A percentile compares a stretch with the other conserved stretches of the same genome.
Conservation (phyloP, 2,329 filamentous ascomycete species). For the Colletotrichum lupini region DNA sequence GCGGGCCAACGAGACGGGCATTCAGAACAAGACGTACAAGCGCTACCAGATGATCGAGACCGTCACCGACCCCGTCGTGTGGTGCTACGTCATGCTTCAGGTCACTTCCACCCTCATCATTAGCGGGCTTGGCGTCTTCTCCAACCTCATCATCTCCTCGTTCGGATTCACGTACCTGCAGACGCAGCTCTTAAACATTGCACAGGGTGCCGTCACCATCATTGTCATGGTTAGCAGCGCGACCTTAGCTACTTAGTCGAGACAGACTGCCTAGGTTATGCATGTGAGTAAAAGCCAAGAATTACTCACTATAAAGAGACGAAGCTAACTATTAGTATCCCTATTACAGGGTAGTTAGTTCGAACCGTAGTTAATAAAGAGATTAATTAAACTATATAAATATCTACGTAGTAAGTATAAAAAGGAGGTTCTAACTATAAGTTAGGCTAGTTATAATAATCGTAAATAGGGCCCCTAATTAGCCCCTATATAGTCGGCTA, state of each 20-base stretch:
- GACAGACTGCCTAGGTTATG: conserved; percentile 61
- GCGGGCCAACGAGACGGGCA: conserved; percentile 79
- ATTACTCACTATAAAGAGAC: conserved; percentile 66
- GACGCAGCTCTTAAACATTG: conserved; percentile 60
- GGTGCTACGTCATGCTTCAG: conserved; percentile 70
- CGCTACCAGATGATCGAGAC: conserved; percentile 70
- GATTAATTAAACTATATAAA: no score
- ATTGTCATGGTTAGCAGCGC: conserved; percentile 44
- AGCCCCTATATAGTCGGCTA: no score
- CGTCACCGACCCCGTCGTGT: conserved; percentile 60
- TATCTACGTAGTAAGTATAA: no score
- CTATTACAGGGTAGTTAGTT: no score
- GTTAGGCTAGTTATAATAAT: no score
- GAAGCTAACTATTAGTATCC: no score
- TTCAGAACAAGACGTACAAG: conserved; percentile 78
- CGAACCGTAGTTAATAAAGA: no score
- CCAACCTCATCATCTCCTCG: conserved; percentile 71
- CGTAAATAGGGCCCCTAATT: no score
- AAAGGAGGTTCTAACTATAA: no score
- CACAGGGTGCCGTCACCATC: conserved; percentile 61
- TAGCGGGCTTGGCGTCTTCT: conserved; percentile 72
- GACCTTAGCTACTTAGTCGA: conserved; percentile 63
- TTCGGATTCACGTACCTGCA: conserved; percentile 69
- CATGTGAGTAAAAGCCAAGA: conserved; percentile 1
- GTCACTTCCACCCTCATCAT: conserved; percentile 73